These are phyloP conservation scores for Wickerhamiella kazuoi DNA, from an alignment of 805 yeast genomes.

Conservation along the genomic window DNA sequence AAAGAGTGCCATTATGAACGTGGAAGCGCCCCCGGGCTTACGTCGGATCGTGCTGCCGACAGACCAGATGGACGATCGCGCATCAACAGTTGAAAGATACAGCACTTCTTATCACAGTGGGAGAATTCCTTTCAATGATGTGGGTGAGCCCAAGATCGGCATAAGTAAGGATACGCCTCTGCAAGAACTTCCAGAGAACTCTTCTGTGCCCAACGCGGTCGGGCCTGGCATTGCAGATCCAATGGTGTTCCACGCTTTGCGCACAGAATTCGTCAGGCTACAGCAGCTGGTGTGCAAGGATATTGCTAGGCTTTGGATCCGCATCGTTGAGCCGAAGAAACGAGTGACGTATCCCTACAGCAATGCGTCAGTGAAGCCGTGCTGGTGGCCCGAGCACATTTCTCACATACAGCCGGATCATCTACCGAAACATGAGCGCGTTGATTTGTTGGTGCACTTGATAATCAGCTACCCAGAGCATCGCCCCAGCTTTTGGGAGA, in stretches of 20 bases:
- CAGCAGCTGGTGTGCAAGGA: slow-evolving; percentile 41
- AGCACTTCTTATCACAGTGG: background rate
- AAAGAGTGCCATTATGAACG: too few species aligned
- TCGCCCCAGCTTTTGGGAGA: too few species aligned
- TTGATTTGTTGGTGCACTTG: slow-evolving; percentile 27
- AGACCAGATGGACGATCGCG: too few species aligned
- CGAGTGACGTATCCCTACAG: slow-evolving; percentile 47
- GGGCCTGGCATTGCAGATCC: background rate
- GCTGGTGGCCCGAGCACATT: slow-evolving; percentile 52
- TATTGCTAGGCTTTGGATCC: slow-evolving; percentile 53
- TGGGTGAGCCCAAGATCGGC: too few species aligned
- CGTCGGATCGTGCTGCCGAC: too few species aligned
- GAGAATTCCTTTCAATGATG: background rate
- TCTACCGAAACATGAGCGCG: slow-evolving; percentile 38
- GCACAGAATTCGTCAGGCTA: slow-evolving; percentile 21
- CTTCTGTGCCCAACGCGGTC: background rate
- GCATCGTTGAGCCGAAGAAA: slow-evolving; percentile 44
- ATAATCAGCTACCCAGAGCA: too few species aligned
- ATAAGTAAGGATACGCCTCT: too few species aligned
- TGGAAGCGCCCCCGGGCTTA: too few species aligned
- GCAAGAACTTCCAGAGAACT: too few species aligned
- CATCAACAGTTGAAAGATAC: too few species aligned
- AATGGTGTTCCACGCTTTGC: too few species aligned
- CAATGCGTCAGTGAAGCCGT: slow-evolving; percentile 22
- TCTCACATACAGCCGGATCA: slow-evolving; percentile 63